Percentiles rank a stretch among this genome's conserved stretches.
Conservation (phyloP, 805 yeast species). For the Suhomyces vadensis region DNA sequence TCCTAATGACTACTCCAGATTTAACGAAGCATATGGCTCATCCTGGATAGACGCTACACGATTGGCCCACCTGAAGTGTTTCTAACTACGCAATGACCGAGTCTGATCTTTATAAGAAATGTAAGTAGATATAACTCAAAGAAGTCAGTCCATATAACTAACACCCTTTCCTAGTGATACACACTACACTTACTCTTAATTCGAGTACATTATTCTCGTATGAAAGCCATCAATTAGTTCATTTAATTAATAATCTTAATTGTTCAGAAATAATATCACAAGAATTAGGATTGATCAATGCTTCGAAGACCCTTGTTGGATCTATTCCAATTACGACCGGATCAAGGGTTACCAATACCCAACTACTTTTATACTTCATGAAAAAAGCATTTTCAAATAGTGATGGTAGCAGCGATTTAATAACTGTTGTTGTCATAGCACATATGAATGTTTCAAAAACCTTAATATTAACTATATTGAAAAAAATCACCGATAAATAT, state of each 20-base stretch:
- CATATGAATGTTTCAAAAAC: constrained; percentile 46
- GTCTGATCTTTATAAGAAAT: constrained; percentile 6
- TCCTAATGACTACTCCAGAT: background rate
- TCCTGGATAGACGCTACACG: too few relatives aligned
- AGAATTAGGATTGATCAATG: constrained; percentile 55
- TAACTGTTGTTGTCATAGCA: constrained; percentile 52
- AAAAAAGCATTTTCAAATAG: constrained; percentile 42
- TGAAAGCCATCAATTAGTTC: constrained; percentile 48
- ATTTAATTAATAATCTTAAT: constrained; percentile 45
- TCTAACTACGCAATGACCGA: background rate
- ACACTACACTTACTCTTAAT: constrained; percentile 51
- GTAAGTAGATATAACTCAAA: background rate
- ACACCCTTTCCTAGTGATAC: constrained; percentile 35
- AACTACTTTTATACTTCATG: constrained; percentile 47
- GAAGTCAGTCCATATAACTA: background rate
- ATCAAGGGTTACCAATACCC: constrained; percentile 26
- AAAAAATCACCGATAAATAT: constrained; percentile 53
- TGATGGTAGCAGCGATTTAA: constrained; percentile 49
- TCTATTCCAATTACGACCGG: constrained; percentile 33
- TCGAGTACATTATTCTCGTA: constrained; percentile 62
- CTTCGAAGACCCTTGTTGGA: constrained; percentile 45
- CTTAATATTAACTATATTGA: constrained; percentile 48
- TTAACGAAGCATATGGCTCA: background rate
- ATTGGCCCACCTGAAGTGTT: too few relatives aligned
- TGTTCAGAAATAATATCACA: constrained; percentile 55